These are phyloP conservation scores for Stipa capillata DNA, from an alignment of 176 grass and related monocot species.

Conservation along the genomic window DNA sequence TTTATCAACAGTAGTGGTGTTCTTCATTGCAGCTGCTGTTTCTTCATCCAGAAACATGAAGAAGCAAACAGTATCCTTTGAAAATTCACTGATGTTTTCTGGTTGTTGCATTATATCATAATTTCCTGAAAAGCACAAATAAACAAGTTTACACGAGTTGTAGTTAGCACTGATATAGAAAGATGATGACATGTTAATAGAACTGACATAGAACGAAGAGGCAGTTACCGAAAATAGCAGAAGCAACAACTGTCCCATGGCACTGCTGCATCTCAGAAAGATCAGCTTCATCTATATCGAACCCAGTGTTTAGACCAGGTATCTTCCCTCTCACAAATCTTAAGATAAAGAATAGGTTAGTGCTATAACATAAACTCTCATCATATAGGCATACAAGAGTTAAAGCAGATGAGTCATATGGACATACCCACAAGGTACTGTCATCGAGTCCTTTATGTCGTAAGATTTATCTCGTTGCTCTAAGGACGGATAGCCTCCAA, in stretches of 20 bases:
- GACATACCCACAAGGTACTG: slow-evolving; percentile 83
- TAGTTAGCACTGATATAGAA: slow-evolving; percentile 12
- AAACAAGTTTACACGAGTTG: slow-evolving; percentile 5
- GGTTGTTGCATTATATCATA: slow-evolving; percentile 98
- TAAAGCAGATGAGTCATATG: slow-evolving; percentile 23
- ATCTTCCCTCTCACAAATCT: slow-evolving; percentile 89
- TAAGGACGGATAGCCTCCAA: slow-evolving; percentile 89
- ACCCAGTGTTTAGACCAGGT: slow-evolving; percentile 78
- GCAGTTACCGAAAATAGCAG: slow-evolving; percentile 93
- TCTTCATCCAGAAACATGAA: slow-evolving; percentile 99
- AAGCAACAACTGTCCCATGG: slow-evolving; percentile 67
- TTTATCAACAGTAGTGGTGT: slow-evolving; percentile 46
- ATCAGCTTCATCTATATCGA: slow-evolving; percentile 89
- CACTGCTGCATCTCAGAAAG: slow-evolving; percentile 83
- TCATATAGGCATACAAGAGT: background rate
- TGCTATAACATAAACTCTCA: background rate
- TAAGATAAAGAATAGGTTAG: slow-evolving; percentile 20
- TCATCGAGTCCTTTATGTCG: slow-evolving; percentile 82
- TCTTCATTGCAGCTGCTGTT: slow-evolving; percentile 78
- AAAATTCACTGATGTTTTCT: slow-evolving; percentile 71
- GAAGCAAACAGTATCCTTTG: slow-evolving; percentile 78
- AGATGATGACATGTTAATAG: background rate
- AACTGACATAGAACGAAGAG: background rate
- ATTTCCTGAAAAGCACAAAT: slow-evolving; percentile 57
- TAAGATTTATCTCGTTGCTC: slow-evolving; percentile 69